Base-by-base conservation (phyloP, 2,329 filamentous ascomycete genomes). In the Magnaporthiopsis poae region DNA sequence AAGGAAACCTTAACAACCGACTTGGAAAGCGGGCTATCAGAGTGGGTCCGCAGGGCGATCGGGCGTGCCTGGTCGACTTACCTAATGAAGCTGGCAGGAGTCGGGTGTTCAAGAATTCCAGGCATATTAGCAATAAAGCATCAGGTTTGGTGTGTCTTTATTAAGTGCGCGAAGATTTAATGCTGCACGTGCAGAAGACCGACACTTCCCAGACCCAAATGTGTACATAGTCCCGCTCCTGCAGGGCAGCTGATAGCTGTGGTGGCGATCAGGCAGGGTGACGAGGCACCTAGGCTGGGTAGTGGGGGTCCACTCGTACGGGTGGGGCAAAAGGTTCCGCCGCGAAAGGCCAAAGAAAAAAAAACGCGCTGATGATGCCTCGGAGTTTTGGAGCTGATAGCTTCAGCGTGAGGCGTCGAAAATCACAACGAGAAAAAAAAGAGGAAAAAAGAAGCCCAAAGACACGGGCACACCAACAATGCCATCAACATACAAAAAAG, bases 401-500 rank as follows among this genome's bases (percentile, higher is more conserved):
- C 46, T 56, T 25, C 46, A 8, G 13, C 21, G 46, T 56, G 21
- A 8, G n/a, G 21, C 46, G 9, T 21, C 46, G 2, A 12, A 9
- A 7, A 25, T 9, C 18, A 56, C 18, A 56, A n/a, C 46, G 8
- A 25, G 12, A 56, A n/a, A 7, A 13, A n/a, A 31, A 31, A 31
- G 31, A 7, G 31, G 31, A 7, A 31, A 31, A 31, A 56, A n/a
- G 27, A 13, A 56, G n/a, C 1, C 46, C 21, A 56, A 9, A 21
- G 8, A 8, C 21, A 21, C 46, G 15, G 7, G 2, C 46, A 56
- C 46, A n/a, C 5, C 46, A 36, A 33, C 66, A 36, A 92, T 96
- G 92, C 92, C 92, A 69, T 95, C 91, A 36, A 96, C 90, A 70
- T 87, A 96, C 79, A 90, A 96, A 69, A 89, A 86, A 71, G 91